phyloP scores from a whole-genome alignment of 768 basidiomycete species.

The Amanita thiersii region DNA sequence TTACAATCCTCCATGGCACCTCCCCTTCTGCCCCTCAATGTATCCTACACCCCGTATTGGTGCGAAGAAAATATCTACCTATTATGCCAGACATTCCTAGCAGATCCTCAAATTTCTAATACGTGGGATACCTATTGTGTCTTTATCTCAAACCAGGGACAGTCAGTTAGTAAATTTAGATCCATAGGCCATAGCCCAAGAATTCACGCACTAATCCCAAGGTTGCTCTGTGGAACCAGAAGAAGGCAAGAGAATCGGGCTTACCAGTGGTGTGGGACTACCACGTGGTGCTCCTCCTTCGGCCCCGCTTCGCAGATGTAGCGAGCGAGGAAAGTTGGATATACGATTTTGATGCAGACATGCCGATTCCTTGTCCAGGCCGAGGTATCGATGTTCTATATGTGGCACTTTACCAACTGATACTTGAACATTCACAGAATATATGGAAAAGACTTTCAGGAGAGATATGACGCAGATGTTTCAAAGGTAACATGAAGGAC shows the following conservation, averaged over 20 bases:
- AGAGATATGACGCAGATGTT: conserved; percentile 25
- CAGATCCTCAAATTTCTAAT: conserved; percentile 16
- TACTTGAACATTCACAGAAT: conserved; percentile 25
- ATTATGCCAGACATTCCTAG: conserved; percentile 36
- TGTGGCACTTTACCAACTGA: neutral
- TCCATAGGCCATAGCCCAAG: neutral
- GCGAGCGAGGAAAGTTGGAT: conserved; percentile 34
- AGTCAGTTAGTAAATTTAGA: conserved; percentile 34
- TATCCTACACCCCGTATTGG: conserved; percentile 49
- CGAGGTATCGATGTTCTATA: conserved; percentile 28
- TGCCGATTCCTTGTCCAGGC: conserved; percentile 43
- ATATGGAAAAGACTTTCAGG: conserved; percentile 37
- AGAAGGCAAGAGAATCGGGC: conserved; percentile 24
- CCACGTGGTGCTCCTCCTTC: conserved; percentile 56
- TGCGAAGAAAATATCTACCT: conserved; percentile 74
- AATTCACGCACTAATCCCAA: conserved; percentile 15
- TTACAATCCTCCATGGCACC: no score
- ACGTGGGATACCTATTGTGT: conserved; percentile 46
- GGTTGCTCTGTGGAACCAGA: conserved; percentile 64
- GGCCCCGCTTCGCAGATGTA: conserved; percentile 16
- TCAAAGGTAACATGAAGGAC: conserved; percentile 28
- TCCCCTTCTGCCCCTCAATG: conserved; percentile 27
- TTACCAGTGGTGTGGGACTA: conserved; percentile 64
- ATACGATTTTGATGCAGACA: conserved; percentile 59
- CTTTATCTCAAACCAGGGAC: conserved; percentile 58